Base-by-base conservation (phyloP, 1,284 basidiomycete species). In the Exobasidium rhododendri region DNA sequence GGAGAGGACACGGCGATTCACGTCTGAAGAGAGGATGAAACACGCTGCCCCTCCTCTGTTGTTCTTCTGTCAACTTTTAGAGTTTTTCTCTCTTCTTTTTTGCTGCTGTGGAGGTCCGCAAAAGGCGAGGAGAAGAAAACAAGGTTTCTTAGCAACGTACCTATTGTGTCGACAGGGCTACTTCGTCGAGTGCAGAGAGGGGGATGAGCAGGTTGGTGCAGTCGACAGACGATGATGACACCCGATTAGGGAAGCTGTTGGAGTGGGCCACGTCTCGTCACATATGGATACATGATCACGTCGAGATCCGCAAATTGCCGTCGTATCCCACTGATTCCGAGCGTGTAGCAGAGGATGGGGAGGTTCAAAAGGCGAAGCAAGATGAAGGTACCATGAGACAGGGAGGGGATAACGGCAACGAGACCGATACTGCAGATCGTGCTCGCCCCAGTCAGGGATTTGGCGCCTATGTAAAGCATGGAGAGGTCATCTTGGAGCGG, bases 211-310 rank as follows among this genome's bases (percentile, higher is more conserved):
- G n/a, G 20, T 13, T 50, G 4, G 26, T 14, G 28, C 47, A 50
- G 28, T 50, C 47, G 4, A 50, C 47, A 50, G 40, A 45, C n/a
- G 55, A 56, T 32, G 32, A 31, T n/a, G 35, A 43, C 22, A 45
- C n/a, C 4, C 14, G 55, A 14, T 2, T 56, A 17, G n/a, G 7
- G 14, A 43, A 20, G 11, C 31, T 56, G 35, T 32, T 3, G 13
- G 55, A 20, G 10, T 56, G 55, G 55, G 55, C 55, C 2, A 13
- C 14, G 7, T 13, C 29, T 24, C 14, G 35, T 10, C 55, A 56
- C 40, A 31, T 56, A 3, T 56, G 55, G 55, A 45, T 56, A 14
- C 55, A 56, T 43, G 55, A 56, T 13, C 32, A 47, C 20, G 14
- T 45, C 5, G 32, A 14, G 14, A 56, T 56, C n/a, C 17, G 50